phyloP scores from a whole-genome alignment of 2,329 filamentous ascomycete species.

The Didymella lethalis region DNA sequence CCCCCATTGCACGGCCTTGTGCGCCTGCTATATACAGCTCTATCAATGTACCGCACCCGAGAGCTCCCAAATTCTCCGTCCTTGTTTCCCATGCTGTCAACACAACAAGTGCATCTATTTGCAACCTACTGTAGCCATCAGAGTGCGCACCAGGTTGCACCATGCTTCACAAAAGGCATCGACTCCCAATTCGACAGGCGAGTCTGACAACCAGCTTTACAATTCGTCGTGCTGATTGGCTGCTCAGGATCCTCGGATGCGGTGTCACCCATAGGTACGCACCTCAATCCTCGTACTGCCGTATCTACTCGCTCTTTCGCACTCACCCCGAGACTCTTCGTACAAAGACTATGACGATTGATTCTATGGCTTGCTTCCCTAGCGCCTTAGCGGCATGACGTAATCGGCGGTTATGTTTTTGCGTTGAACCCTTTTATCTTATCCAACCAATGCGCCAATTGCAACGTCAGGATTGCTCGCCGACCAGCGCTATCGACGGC shows the following conservation, averaged over 20 bases:
- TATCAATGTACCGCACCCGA: neutral
- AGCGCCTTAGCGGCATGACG: conserved; percentile 12
- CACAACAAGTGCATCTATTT: too few species aligned
- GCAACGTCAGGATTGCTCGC: neutral
- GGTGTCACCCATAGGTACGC: neutral
- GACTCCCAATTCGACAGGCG: too few species aligned
- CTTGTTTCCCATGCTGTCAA: too few species aligned
- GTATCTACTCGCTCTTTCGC: neutral
- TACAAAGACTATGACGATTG: neutral
- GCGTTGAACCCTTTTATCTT: neutral
- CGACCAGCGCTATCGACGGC: conserved; percentile 2
- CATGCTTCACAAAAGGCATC: too few species aligned
- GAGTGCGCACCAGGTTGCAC: too few species aligned
- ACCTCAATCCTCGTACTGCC: neutral
- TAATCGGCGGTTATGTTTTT: neutral
- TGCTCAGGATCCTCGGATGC: too few species aligned
- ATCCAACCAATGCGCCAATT: conserved; percentile 6
- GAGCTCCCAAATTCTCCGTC: too few species aligned
- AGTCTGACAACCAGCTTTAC: too few species aligned
- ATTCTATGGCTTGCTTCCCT: conserved; percentile 3
- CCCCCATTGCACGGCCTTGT: neutral
- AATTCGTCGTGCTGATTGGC: too few species aligned
- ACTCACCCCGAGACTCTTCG: neutral
- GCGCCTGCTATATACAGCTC: neutral
- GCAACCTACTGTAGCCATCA: too few species aligned